Percentiles rank a stretch among this genome's conserved stretches.
phyloP scores from a whole-genome alignment of 2,329 filamentous ascomycete species.

The Trichophyton equinum region DNA sequence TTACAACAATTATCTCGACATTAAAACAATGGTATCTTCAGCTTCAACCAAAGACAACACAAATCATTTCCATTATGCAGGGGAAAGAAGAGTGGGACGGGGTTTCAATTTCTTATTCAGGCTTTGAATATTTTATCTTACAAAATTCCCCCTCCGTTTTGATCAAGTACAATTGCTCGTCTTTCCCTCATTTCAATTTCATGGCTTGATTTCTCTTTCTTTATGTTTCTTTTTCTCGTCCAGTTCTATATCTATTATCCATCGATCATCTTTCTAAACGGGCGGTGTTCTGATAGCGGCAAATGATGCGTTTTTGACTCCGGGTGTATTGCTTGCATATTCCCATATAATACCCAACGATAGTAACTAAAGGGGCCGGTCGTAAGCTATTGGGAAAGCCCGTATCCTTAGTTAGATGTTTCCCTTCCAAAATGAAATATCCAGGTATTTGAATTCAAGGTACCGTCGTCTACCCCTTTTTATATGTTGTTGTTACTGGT shows the following conservation, averaged over 20 bases:
- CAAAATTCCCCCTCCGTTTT: background rate
- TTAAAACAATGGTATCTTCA: background rate
- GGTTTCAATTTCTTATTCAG: background rate
- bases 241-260: background rate
- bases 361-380: background rate
- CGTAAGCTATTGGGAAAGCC: background rate
- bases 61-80: background rate
- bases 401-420: background rate
- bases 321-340: background rate
- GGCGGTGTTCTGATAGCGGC: background rate
- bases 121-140: background rate
- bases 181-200: background rate
- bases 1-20: background rate
- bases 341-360: background rate
- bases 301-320: background rate
- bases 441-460: background rate
- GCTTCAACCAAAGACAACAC: background rate
- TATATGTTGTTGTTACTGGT: background rate
- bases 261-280: background rate
- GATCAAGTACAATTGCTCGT: background rate
- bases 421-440: background rate
- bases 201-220: background rate
- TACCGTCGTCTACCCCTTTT: background rate
- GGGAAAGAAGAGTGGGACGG: background rate
- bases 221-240: background rate